Conservation (phyloP, 2,329 filamentous ascomycete species). For the Clarireedia hainanense region DNA sequence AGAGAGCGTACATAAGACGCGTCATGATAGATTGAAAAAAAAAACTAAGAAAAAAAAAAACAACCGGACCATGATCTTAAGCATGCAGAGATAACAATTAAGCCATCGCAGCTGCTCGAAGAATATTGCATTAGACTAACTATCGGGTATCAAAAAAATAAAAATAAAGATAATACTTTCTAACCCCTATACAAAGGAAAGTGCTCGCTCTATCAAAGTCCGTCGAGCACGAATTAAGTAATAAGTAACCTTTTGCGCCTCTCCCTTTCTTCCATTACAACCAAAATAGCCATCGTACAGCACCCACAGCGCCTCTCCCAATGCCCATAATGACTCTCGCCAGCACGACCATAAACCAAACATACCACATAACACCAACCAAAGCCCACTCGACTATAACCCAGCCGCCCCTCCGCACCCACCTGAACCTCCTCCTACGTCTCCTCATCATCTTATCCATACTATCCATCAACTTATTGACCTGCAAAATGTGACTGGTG, state of each 20-base stretch:
- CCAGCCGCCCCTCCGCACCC: conserved; percentile 70
- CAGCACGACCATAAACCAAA: conserved; percentile 83
- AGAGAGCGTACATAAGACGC: too few relatives aligned
- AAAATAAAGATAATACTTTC: conserved; percentile 3
- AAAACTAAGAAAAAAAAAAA: too few relatives aligned
- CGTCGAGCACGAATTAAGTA: neutral
- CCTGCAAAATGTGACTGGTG: conserved; percentile 66
- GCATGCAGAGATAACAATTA: too few relatives aligned
- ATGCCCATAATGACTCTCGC: conserved; percentile 57
- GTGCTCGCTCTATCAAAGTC: neutral
- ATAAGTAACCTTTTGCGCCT: too few relatives aligned
- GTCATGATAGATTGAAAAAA: too few relatives aligned
- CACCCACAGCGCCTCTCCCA: conserved; percentile 49
- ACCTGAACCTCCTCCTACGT: conserved; percentile 59
- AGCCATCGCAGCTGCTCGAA: too few relatives aligned
- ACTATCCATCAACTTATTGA: conserved; percentile 72
- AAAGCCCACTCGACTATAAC: conserved; percentile 80
- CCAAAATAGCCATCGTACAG: conserved; percentile 72
- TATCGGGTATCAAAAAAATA: conserved; percentile 4
- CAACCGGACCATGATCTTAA: too few relatives aligned
- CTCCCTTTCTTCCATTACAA: neutral
- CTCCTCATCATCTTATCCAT: conserved; percentile 70
- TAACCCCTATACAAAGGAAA: neutral
- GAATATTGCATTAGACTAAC: conserved; percentile 3
- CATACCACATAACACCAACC: conserved; percentile 86